Conservation (phyloP, 148 eudicot species). For the Vaccinium corymbosum region DNA sequence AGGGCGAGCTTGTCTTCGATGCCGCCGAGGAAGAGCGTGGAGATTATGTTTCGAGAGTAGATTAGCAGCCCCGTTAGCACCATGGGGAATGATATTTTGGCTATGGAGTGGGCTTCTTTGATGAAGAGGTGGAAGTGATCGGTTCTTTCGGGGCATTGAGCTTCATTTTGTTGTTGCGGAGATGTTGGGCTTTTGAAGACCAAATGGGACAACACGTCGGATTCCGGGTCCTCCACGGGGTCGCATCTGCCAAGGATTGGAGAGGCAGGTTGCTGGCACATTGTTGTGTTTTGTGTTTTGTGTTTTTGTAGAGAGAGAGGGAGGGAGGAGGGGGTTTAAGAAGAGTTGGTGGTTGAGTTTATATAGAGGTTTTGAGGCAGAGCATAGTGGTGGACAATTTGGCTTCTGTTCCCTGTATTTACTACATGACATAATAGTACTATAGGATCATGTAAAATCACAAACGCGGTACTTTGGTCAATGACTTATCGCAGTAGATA, state of each 20-base stretch:
- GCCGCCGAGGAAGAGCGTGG: conserved; percentile 43
- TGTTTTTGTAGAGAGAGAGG: conserved; percentile 3
- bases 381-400: too few relatives aligned
- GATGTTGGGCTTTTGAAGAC: conserved; percentile 25
- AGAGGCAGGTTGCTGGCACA: conserved; percentile 26
- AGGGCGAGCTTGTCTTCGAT: conserved; percentile 27
- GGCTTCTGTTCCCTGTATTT: too few relatives aligned
- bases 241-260: conserved; percentile 12
- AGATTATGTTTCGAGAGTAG: conserved; percentile 44
- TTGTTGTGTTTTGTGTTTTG: not conserved
- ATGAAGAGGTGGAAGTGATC: conserved; percentile 20
- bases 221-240: not conserved
- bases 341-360: not conserved
- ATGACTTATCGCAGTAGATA: not conserved
- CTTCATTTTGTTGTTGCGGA: conserved; percentile 5
- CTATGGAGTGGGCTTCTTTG: conserved; percentile 30
- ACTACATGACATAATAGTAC: not conserved
- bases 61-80: conserved; percentile 39
- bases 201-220: conserved; percentile 22
- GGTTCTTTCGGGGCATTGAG: not conserved
- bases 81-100: conserved; percentile 46
- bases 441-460: too few relatives aligned
- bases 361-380: not conserved
- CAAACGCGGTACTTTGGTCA: not conserved
- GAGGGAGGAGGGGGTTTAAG: not conserved